Evolutionary conservation across 2,329 filamentous ascomycete genomes (phyloP).

Genomic region (Cercospora sp.): DNA sequence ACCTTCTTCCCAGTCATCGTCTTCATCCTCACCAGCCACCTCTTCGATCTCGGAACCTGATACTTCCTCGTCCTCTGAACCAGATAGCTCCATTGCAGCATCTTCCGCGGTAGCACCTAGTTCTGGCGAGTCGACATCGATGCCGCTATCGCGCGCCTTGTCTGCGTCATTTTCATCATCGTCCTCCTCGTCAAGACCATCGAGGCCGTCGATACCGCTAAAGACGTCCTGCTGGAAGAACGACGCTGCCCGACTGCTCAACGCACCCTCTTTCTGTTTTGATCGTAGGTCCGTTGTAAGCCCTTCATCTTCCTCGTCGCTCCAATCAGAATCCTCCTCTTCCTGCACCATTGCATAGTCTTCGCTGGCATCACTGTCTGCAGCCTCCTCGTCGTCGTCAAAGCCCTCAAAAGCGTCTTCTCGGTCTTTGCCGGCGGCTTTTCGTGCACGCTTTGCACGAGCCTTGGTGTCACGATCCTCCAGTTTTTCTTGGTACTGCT

Average conservation of each 20-base stretch:
- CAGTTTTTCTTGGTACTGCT: constrained; percentile 77
- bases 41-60: constrained; percentile 35
- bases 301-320: constrained; percentile 45
- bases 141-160: constrained; percentile 48
- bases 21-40: constrained; percentile 41
- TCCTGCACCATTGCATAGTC: constrained; percentile 57
- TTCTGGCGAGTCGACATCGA: constrained; percentile 40
- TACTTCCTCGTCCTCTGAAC: constrained; percentile 20
- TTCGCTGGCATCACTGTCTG: constrained; percentile 47
- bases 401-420: constrained; percentile 94
- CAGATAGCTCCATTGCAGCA: constrained; percentile 20
- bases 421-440: constrained; percentile 60
- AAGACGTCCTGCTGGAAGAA: constrained; percentile 98
- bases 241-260: constrained; percentile 81
- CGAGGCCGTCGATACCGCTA: constrained; percentile 70
- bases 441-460: constrained; percentile 82
- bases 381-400: constrained; percentile 58
- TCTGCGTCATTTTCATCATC: constrained; percentile 40
- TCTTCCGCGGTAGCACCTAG: constrained; percentile 30
- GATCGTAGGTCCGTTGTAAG: constrained; percentile 63
- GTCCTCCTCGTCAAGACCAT: constrained; percentile 38
- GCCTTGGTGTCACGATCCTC: constrained; percentile 81
- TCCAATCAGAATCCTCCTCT: constrained; percentile 62
- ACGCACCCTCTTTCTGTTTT: constrained; percentile 49
- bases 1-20: constrained; percentile 61